Percentiles rank a stretch among this genome's conserved stretches.
These are phyloP conservation scores for Fusarium illudens DNA, from an alignment of 2,329 filamentous ascomycete genomes.

Conservation along the genomic window DNA sequence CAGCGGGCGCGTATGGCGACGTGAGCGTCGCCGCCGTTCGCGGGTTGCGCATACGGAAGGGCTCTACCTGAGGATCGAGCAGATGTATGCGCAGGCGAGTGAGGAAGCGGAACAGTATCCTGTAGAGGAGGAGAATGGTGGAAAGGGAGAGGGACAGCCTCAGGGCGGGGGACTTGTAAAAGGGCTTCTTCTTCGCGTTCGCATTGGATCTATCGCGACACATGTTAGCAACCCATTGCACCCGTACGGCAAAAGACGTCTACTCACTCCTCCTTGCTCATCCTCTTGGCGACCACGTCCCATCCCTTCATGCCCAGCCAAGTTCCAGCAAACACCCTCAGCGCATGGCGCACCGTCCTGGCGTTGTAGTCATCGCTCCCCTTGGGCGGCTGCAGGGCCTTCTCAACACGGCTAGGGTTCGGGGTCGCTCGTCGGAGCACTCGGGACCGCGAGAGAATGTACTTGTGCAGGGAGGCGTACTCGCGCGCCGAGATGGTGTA, in stretches of 20 bases:
- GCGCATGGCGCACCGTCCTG: conserved; percentile 73
- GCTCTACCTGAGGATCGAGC: conserved; percentile 78
- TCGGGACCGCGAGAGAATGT: conserved; percentile 77
- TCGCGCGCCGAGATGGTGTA: conserved; percentile 88
- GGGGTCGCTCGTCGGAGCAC: conserved; percentile 64
- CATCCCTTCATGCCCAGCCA: conserved; percentile 70
- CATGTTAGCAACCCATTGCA: conserved; percentile 4
- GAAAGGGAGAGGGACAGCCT: conserved; percentile 85
- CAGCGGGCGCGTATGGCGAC: conserved; percentile 82
- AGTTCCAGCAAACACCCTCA: conserved; percentile 74
- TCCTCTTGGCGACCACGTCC: conserved; percentile 59
- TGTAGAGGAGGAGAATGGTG: conserved; percentile 85
- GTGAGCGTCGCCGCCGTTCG: conserved; percentile 78
- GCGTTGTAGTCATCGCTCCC: conserved; percentile 73
- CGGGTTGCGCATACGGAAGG: conserved; percentile 86
- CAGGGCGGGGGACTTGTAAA: conserved; percentile 73
- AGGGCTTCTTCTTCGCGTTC: conserved; percentile 58
- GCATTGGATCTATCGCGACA: conserved; percentile 31
- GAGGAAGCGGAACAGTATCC: conserved; percentile 90
- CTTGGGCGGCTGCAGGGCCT: conserved; percentile 45
- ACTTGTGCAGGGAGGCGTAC: conserved; percentile 85
- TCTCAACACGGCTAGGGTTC: conserved; percentile 62
- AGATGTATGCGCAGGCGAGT: conserved; percentile 79
- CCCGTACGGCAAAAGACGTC: neutral
- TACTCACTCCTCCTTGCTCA: conserved; percentile 59